Evolutionary conservation across 495 filamentous ascomycete species (phyloP).

Genomic region (Penicillium desertorum): DNA sequence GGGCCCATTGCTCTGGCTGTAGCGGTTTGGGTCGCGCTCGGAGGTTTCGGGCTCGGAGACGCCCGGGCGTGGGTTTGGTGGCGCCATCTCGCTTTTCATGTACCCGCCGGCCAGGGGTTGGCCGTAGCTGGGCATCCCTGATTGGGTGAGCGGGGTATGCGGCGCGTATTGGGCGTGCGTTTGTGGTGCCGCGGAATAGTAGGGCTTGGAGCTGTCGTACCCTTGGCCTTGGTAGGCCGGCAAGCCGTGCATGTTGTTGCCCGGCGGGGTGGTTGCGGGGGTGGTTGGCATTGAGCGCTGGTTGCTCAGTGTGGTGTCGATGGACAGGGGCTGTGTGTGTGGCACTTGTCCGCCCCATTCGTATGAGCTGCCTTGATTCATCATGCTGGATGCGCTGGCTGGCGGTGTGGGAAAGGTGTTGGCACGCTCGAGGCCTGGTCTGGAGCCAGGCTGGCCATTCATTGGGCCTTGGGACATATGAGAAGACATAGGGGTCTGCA

Average conservation of each 20-base stretch:
- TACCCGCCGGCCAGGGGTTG: conserved; percentile 62
- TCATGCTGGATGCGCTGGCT: conserved; percentile 85
- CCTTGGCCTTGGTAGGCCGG: conserved; percentile 67
- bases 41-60: conserved; percentile 57
- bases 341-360: conserved; percentile 72
- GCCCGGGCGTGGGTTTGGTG: conserved; percentile 64
- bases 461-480: conserved; percentile 72
- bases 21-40: conserved; percentile 69
- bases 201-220: conserved; percentile 75
- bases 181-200: conserved; percentile 74
- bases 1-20: conserved; percentile 51
- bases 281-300: conserved; percentile 90
- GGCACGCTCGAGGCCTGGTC: conserved; percentile 75
- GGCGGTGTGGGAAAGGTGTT: conserved; percentile 94
- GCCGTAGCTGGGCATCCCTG: conserved; percentile 70
- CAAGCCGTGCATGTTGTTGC: conserved; percentile 71
- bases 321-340: conserved; percentile 70
- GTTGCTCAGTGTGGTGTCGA: conserved; percentile 80
- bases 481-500: conserved; percentile 64
- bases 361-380: conserved; percentile 71
- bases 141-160: conserved; percentile 59
- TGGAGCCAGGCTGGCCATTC: conserved; percentile 67
- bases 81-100: conserved; percentile 89
- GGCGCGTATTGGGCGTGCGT: conserved; percentile 69
- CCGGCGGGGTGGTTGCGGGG: conserved; percentile 90